phyloP scores from a whole-genome alignment of 495 filamentous ascomycete species.

The Bathelium albidoporum region DNA sequence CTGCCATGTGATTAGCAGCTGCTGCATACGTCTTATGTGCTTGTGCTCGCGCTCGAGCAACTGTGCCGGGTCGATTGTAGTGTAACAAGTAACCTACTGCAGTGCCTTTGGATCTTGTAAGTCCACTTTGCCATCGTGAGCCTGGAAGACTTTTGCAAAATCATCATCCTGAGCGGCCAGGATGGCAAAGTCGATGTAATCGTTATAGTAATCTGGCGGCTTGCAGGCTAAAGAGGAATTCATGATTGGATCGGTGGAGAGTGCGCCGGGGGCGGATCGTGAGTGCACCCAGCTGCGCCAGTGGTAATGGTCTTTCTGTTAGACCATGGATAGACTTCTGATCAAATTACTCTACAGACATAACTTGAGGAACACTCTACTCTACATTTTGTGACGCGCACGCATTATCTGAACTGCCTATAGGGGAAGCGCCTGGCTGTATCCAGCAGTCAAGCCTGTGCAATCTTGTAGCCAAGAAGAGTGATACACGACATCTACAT shows the following conservation, averaged over 20 bases:
- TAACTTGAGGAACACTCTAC: too few species aligned
- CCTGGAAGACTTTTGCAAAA: slow-evolving; percentile 41
- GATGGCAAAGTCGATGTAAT: slow-evolving; percentile 51
- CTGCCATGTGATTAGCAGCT: slow-evolving; percentile 24
- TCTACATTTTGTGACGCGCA: neutral
- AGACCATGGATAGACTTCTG: neutral
- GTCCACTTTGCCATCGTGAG: slow-evolving; percentile 54
- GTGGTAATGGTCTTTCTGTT: neutral
- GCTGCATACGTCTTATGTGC: neutral
- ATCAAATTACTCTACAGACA: neutral
- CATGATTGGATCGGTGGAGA: neutral
- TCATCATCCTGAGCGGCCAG: slow-evolving; percentile 47
- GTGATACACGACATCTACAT: neutral
- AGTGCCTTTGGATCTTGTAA: slow-evolving; percentile 72
- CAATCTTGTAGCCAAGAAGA: neutral
- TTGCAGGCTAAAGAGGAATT: neutral
- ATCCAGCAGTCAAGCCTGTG: neutral
- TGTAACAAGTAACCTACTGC: slow-evolving; percentile 37
- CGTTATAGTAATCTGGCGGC: slow-evolving; percentile 36
- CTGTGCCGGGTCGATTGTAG: too few species aligned
- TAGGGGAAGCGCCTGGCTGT: neutral
- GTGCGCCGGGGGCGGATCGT: neutral
- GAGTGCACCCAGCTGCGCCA: neutral
- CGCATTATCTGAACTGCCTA: neutral
- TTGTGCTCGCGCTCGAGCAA: neutral